Conservation (phyloP, 441 rosid genomes). For the Brassica balearica region DNA sequence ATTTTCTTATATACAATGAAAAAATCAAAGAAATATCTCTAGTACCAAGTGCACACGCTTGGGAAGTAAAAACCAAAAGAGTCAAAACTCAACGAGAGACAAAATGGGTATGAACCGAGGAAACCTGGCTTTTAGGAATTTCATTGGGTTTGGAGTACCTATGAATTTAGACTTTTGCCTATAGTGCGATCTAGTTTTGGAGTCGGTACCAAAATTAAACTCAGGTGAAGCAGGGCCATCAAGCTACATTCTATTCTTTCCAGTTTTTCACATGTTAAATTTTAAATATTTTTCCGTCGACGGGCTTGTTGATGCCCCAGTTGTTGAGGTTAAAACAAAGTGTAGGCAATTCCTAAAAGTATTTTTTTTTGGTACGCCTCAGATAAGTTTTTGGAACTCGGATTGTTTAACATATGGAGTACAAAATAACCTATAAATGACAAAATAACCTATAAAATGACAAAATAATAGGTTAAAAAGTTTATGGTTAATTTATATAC, state of each 20-base stretch:
- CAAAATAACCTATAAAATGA: background rate
- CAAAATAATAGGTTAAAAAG: background rate
- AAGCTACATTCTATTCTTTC: conserved; percentile 36
- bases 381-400: background rate
- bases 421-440: background rate
- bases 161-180: conserved; percentile 69
- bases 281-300: background rate
- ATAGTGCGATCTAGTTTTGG: conserved; percentile 45
- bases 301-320: conserved; percentile 12
- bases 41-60: conserved; percentile 63
- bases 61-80: conserved; percentile 63
- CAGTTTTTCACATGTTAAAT: conserved; percentile 19
- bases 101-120: conserved; percentile 70
- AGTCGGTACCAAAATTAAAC: conserved; percentile 36
- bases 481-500: background rate
- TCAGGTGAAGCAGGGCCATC: conserved; percentile 45
- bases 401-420: background rate
- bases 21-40: conserved; percentile 5
- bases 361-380: background rate
- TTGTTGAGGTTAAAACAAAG: background rate
- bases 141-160: conserved; percentile 69
- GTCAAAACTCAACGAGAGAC: conserved; percentile 63
- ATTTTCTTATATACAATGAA: background rate
- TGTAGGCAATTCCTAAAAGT: conserved; percentile 9
- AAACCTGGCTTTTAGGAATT: conserved; percentile 63